These are phyloP conservation scores for Solanum appendiculatum DNA, from an alignment of 257 asterid genomes.

Conservation along the genomic window DNA sequence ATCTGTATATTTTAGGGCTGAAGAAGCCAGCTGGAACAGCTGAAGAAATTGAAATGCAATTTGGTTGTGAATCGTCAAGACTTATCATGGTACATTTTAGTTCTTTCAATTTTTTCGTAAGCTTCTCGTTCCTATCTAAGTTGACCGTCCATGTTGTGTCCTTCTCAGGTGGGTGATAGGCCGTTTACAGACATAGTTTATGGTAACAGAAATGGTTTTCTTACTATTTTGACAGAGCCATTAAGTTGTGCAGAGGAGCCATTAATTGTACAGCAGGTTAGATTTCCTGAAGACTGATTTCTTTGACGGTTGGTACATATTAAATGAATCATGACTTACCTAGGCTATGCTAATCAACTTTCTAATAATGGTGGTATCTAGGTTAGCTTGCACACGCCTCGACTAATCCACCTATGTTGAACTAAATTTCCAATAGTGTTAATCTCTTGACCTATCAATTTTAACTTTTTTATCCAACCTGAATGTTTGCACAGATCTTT, in stretches of 20 bases:
- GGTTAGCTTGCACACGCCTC: background rate
- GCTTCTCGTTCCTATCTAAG: background rate
- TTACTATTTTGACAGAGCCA: slow-evolving; percentile 80
- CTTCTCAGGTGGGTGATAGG: slow-evolving; percentile 88
- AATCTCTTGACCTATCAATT: background rate
- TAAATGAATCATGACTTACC: background rate
- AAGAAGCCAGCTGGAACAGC: slow-evolving; percentile 97
- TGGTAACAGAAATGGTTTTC: slow-evolving; percentile 81
- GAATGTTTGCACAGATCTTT: background rate
- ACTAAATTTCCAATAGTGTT: background rate
- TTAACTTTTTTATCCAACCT: background rate
- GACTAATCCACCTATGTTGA: background rate
- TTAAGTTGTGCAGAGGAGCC: slow-evolving; percentile 76
- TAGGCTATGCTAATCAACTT: background rate
- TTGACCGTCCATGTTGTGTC: slow-evolving; percentile 5
- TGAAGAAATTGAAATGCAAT: slow-evolving; percentile 74
- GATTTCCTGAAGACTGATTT: background rate
- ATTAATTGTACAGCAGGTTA: slow-evolving; percentile 74
- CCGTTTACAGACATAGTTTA: slow-evolving; percentile 87
- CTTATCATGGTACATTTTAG: slow-evolving; percentile 55
- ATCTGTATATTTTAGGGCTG: slow-evolving; percentile 27
- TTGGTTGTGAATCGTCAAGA: slow-evolving; percentile 72
- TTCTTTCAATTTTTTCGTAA: background rate
- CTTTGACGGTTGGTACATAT: background rate
- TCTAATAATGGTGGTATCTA: background rate